Base-by-base conservation (phyloP, 352 stramenopile species). In the Achlya hypogyna region DNA sequence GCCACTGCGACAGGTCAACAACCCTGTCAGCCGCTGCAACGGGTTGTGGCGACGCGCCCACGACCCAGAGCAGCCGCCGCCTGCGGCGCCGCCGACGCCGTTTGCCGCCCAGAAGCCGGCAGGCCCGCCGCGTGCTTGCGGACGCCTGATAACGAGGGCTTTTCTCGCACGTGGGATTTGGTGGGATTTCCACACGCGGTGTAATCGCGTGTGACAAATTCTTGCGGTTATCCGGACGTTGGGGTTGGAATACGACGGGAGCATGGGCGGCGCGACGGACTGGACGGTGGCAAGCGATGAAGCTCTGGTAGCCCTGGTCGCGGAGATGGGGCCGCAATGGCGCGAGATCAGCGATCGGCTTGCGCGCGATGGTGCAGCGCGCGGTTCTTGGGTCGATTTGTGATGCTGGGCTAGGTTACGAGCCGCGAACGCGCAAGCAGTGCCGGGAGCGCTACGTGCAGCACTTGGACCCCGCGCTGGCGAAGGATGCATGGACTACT, bases 371-470 rank as follows among this genome's bases (percentile, higher is more conserved):
- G 79, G 88, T 79, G 79, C 69, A 74, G 14, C 34, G 31, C 8
- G 49, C 25, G 25, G 12, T 10, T 12, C 25, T 56, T 10, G 25
- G 10, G 2, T 56, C 12, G 10, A 20, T 56, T 10, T 22, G 25
- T 2, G 2, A 38, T 20, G 49, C 25, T 27, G n/a, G 12, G 8
- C n/a, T 31, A 56, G 49, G 25, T 12, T 10, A n/a, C 6, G 12
- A 47, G 77, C 78, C 0, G 14, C 16, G 38, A 42, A 79, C 16
- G 78, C 79, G 84, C 22, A 93, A 91, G 68, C 72, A 81, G 5
- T 90, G 81, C 51, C 77, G 84, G 0, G 84, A 93, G 53, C 71
- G 84, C n/a, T 93, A 76, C 27, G 71, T 87, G 34, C 90, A 93
- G 63, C 78, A 89, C 64, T 53, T 90, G 43, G 74, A 78, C 40